Evolutionary conservation across 495 filamentous ascomycete species (phyloP), one percentile per base, ranked within the genome.

Genomic region (Astrocystis sublimbata): DNA sequence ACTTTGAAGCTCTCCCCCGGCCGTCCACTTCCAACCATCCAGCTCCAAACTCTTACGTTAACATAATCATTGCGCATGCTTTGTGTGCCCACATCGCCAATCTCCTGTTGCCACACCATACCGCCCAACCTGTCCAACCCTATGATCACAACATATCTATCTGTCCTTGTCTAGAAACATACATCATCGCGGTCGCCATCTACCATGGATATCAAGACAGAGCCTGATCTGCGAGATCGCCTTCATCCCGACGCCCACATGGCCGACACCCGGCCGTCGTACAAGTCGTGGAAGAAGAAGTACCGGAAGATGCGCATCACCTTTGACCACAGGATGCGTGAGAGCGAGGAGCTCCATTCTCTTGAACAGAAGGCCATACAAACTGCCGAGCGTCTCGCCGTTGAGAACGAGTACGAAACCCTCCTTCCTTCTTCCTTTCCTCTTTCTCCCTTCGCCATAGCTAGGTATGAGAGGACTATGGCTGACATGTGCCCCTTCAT

Each of bases 301-400:
- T 98, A 93, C 75, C 86, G 90, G 58, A 98, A 98, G 78, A 86
- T 96, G 79, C 89, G 90, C 69, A 80, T 91, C 68, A 81, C 84
- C 40, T 98, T 97, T 67, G 92, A 97, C 66, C 82, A 88, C 43
- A 85, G 84, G 67, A 92, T 93, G 86, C 83, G 85, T 51, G 86
- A 90, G 51, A 92, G 87, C 66, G 90, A 96, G 68, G 80, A 81
- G 38, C 79, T 96, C 40, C 91, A 89, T 72, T 84, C 82, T 57
- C 84, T 90, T 38, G 92, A 94, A 71, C 84, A 90, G 71, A 87
- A 89, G 60, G 90, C 92, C 9, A 81, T 86, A 57, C 86, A 86
- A 64, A 86, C 91, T 6, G 88, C 90, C 15, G 87, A 87, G 64
- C 81, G 92, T 58, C 85, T 98, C 33, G 86, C 89, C 64, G 86